Conservation (phyloP, 2,329 filamentous ascomycete genomes). For the Boeremia exigua region DNA sequence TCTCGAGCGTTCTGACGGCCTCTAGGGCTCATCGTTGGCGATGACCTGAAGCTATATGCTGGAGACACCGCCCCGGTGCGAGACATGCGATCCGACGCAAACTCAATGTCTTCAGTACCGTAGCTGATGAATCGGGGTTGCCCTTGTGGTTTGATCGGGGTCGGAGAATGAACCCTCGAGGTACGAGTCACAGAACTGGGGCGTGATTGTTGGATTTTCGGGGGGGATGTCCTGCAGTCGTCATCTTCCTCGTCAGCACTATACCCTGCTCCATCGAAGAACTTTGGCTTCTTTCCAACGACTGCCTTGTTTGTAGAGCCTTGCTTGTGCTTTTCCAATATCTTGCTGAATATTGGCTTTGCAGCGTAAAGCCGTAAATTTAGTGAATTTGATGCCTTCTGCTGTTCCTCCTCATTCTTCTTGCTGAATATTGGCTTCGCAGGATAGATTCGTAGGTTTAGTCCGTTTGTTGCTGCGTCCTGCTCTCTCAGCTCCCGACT, state of each 20-base stretch:
- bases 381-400: too few species aligned
- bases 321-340: neutral
- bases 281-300: neutral
- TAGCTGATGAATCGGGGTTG: neutral
- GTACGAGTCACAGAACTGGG: neutral
- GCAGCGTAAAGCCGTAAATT: neutral
- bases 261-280: conserved; percentile 2
- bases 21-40: neutral
- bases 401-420: too few species aligned
- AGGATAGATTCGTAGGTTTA: neutral
- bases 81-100: neutral
- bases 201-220: neutral
- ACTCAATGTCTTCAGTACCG: conserved; percentile 7
- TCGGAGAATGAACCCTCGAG: neutral
- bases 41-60: neutral
- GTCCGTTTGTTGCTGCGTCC: neutral
- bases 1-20: neutral
- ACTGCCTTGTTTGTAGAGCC: neutral
- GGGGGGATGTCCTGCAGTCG: too few species aligned
- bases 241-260: neutral
- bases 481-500: neutral
- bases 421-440: too few species aligned
- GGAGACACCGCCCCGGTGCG: neutral
- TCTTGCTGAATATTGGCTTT: neutral
- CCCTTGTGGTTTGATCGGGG: neutral